Evolutionary conservation across 2,329 filamentous ascomycete species (phyloP).

Genomic region (Cryphonectria naterciae): DNA sequence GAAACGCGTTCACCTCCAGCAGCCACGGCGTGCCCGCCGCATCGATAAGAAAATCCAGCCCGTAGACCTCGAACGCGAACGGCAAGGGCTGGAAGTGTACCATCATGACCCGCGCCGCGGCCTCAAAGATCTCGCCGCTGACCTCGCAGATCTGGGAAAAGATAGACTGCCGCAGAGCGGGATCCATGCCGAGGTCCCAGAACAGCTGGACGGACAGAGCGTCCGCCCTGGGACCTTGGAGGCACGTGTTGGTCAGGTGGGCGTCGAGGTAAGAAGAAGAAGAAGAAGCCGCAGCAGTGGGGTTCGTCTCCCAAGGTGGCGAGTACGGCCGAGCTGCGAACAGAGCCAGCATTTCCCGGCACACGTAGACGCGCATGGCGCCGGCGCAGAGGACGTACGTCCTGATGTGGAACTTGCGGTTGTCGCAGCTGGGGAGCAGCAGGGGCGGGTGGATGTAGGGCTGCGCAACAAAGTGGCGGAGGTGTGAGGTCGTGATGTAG

Average conservation of each 20-base stretch:
- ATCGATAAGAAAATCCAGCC: conserved; percentile 87
- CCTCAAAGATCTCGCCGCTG: conserved; percentile 82
- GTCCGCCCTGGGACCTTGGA: conserved; percentile 63
- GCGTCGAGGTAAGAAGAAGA: conserved; percentile 57
- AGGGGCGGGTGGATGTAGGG: conserved; percentile 92
- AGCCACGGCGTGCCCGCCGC: conserved; percentile 68
- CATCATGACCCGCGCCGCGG: conserved; percentile 80
- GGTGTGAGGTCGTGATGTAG: conserved; percentile 80
- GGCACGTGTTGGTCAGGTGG: conserved; percentile 94
- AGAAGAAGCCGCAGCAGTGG: background rate
- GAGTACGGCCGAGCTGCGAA: conserved; percentile 79
- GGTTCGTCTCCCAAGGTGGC: conserved; percentile 55
- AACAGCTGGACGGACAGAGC: conserved; percentile 72
- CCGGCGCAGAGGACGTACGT: conserved; percentile 87
- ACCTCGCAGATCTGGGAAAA: conserved; percentile 74
- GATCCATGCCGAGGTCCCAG: conserved; percentile 61
- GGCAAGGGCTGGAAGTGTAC: conserved; percentile 89
- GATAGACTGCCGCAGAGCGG: conserved; percentile 55
- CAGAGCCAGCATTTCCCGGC: conserved; percentile 87
- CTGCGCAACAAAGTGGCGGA: conserved; percentile 94
- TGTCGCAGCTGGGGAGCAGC: conserved; percentile 64
- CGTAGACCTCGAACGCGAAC: conserved; percentile 91
- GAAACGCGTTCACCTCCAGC: conserved; percentile 93
- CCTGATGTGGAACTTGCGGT: conserved; percentile 91
- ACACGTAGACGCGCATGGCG: conserved; percentile 80